These are phyloP conservation scores for Hippophae tibetana DNA, from an alignment of 306 rosid species.

Conservation along the genomic window DNA sequence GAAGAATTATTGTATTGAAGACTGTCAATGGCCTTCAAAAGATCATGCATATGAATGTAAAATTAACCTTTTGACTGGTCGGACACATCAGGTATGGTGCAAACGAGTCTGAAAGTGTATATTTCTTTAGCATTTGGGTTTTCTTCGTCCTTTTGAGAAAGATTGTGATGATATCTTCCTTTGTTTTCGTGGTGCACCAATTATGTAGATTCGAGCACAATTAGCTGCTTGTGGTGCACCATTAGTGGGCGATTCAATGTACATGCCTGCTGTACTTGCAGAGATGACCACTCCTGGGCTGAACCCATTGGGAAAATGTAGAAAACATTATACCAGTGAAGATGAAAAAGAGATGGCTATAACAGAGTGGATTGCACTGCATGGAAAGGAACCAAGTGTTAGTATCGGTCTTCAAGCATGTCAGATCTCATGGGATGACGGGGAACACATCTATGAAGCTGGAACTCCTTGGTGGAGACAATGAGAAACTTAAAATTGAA, in stretches of 20 bases:
- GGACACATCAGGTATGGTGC: constrained; percentile 78
- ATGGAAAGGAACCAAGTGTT: constrained; percentile 81
- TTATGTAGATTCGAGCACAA: constrained; percentile 84
- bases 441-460: constrained; percentile 51
- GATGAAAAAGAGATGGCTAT: constrained; percentile 42
- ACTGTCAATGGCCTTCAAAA: constrained; percentile 70
- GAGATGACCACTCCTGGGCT: constrained; percentile 59
- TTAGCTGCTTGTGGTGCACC: constrained; percentile 80
- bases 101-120: neutral
- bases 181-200: constrained; percentile 48
- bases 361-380: constrained; percentile 50
- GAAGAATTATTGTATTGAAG: constrained; percentile 53
- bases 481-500: constrained; percentile 23
- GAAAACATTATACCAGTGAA: constrained; percentile 46
- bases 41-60: constrained; percentile 77
- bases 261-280: constrained; percentile 74
- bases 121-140: constrained; percentile 4
- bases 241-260: constrained; percentile 82
- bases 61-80: constrained; percentile 88
- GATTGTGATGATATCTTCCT: neutral
- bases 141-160: constrained; percentile 9
- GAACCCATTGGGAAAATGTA: constrained; percentile 68
- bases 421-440: constrained; percentile 87
- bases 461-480: constrained; percentile 90
- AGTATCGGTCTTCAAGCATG: constrained; percentile 89